Evolutionary conservation across 2,329 filamentous ascomycete genomes (phyloP), one percentile per base, ranked within the genome.

Genomic region (Penicillium janthinellum): DNA sequence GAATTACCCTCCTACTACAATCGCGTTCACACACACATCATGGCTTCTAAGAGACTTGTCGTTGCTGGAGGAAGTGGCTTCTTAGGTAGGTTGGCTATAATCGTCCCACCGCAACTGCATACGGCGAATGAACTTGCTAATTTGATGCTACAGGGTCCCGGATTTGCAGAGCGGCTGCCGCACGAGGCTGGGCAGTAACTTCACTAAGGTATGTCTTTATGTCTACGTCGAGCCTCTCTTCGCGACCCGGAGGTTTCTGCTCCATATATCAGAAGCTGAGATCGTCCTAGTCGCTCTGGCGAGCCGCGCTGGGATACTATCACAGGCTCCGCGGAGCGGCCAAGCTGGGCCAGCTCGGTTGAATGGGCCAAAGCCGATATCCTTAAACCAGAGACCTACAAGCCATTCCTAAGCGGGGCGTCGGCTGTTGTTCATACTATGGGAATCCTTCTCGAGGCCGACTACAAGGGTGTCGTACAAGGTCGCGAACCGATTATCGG

Each of bases 31-130:
- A 55, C 28, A 25, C 7, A 11, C 10, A 38, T 12, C 11, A 81
- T 84, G 65, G 83, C 84, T 52, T 81, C 86, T 58, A 96, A 92
- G 79, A 89, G 87, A 77, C 82, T 99, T 45, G 88, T 98, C 44
- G 92, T 99, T 56, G 96, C 91, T 67, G 95, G 95, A 67, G 94
- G 94, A 60, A 97, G 91, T 77, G 94, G 95, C 37, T 99, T 98
- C 74, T 79, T 99, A 28, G 92, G 92, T 99, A 28, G 92, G 92
- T 78, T 72, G 34, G 73, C 70, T 12, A 41, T 14, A 34, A 22
- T 2, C 39, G 58, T 49, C 12, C 6, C 11, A 22, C 28, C 15
- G 8, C 14, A 22, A 48, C 41, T 49, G 38, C 45, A 35, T 31
- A 51, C 52, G 35, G 44, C 44, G 45, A 31, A 39, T 48, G 38